A percentile compares a stretch with the other conserved stretches of the same genome.
Evolutionary conservation across 768 basidiomycete genomes (phyloP).

Genomic region (Boletus insuetus): DNA sequence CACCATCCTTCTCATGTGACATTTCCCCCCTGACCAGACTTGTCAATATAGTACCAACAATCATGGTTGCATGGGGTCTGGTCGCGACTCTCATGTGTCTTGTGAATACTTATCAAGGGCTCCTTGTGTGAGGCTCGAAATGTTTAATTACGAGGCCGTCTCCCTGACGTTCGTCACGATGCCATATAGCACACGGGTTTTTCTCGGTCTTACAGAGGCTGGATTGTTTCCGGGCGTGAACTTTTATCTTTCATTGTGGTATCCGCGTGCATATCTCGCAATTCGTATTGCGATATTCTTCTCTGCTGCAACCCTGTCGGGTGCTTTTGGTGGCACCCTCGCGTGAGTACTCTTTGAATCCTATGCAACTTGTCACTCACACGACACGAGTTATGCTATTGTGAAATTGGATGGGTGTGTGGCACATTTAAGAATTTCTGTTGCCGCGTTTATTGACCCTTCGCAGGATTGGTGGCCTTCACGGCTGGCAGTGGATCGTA

Average conservation of each 20-base stretch:
- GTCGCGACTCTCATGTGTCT: slow-evolving; percentile 38
- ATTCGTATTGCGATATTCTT: slow-evolving; percentile 60
- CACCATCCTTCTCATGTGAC: not conserved
- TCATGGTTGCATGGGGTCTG: slow-evolving; percentile 39
- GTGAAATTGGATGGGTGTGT: slow-evolving; percentile 34
- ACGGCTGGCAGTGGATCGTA: slow-evolving; percentile 41
- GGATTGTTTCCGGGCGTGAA: slow-evolving; percentile 42
- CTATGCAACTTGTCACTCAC: not conserved
- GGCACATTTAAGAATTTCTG: slow-evolving; percentile 9
- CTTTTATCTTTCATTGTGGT: slow-evolving; percentile 55
- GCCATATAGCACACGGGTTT: slow-evolving; percentile 33
- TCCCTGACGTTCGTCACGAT: not conserved
- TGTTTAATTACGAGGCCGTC: not conserved
- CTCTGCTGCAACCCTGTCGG: slow-evolving; percentile 56
- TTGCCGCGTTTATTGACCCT: not conserved
- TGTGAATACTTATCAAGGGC: slow-evolving; percentile 31
- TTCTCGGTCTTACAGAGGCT: slow-evolving; percentile 48
- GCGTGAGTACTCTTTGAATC: slow-evolving; percentile 36
- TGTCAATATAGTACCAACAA: slow-evolving; percentile 34
- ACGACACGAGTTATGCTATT: slow-evolving; percentile 32
- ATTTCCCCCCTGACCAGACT: slow-evolving; percentile 2
- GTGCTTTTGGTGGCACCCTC: slow-evolving; percentile 47
- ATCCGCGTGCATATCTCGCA: slow-evolving; percentile 55
- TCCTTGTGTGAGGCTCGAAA: slow-evolving; percentile 28
- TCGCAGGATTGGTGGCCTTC: slow-evolving; percentile 27